Base-by-base conservation (phyloP, 495 filamentous ascomycete species). In the Venustampulla echinocandica region DNA sequence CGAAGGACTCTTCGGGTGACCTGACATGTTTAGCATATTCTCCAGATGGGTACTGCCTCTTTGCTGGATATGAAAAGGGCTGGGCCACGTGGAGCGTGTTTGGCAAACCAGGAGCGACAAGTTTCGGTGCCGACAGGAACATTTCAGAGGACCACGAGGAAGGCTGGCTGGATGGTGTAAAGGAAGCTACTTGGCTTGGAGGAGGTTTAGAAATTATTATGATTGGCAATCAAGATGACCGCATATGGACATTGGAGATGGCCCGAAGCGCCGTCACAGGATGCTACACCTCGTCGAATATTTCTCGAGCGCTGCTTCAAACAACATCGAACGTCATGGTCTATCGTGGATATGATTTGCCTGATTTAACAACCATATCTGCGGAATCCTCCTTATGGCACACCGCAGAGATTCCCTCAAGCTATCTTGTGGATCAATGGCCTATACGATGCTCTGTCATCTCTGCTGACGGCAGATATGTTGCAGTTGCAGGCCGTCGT, bases 81-180 rank as follows among this genome's bases (percentile, higher is more conserved):
- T 99, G 93, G 93, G 84, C 81, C 11, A 89, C 80, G 25, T 97
- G 89, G 89, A 96, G 90, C 61, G 93, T 96, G 4, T 99, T 89
- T 63, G 93, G 93, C 15, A 96, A 95, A 62, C 74, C 81, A 3
- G 79, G 85, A 10, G 84, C 80, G 15, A 85, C 75, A 47, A 95
- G 87, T 59, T 97, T 96, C 58, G 66, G 70, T 10, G 69, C 79
- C 3, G 84, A 95, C 54, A 64, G 64, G 11, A 62, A 65, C 14
- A 69, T 87, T n/a, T 75, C 82, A 4, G 65, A 73, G 20, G 50
- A 49, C 11, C 49, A 62, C 46, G 65, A 63, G 20, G 93, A 99
- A 59, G 69, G 76, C 37, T 95, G 90, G 84, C 68, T 97, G 32
- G 73, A 68, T 3, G 87, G 90, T 4, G 69, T 92, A 10, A 72